phyloP scores from a whole-genome alignment of 139 green algal species.

The Closterium sp. region DNA sequence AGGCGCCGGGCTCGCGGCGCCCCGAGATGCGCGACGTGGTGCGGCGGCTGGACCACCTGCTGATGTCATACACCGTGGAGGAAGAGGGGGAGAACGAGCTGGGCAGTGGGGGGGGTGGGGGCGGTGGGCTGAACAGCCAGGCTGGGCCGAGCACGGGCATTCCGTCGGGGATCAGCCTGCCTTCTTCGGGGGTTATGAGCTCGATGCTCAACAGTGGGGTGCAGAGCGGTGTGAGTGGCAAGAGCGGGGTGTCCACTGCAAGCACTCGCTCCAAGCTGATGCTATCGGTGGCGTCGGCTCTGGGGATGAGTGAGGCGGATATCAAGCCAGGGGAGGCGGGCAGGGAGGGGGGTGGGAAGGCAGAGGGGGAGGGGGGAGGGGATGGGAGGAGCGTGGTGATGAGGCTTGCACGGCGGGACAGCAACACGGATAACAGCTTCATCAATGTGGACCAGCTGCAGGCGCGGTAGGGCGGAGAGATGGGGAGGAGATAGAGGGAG shows the following conservation, averaged over 20 bases:
- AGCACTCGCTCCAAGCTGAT: not conserved
- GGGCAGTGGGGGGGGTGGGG: not conserved
- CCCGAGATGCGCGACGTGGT: not conserved
- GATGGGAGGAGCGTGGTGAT: not conserved
- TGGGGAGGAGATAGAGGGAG: too few species aligned
- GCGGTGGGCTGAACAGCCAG: not conserved
- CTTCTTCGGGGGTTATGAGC: not conserved
- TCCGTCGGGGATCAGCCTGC: not conserved
- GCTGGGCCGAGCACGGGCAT: not conserved
- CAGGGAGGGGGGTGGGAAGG: too few species aligned
- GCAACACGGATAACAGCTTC: too few species aligned
- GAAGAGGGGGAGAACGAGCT: not conserved
- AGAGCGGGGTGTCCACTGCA: not conserved
- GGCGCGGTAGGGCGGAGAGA: too few species aligned
- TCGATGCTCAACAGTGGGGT: not conserved
- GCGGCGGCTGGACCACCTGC: not conserved
- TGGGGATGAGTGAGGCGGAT: not conserved
- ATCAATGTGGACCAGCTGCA: too few species aligned
- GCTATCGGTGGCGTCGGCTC: not conserved
- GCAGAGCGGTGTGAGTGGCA: not conserved
- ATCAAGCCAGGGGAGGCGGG: too few species aligned
- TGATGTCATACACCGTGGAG: not conserved
- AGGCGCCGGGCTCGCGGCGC: not conserved
- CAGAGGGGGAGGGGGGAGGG: not conserved
- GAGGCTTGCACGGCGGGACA: not conserved